Evolutionary conservation across 2,329 filamentous ascomycete species (phyloP).

Genomic region (Aphanocladium album): DNA sequence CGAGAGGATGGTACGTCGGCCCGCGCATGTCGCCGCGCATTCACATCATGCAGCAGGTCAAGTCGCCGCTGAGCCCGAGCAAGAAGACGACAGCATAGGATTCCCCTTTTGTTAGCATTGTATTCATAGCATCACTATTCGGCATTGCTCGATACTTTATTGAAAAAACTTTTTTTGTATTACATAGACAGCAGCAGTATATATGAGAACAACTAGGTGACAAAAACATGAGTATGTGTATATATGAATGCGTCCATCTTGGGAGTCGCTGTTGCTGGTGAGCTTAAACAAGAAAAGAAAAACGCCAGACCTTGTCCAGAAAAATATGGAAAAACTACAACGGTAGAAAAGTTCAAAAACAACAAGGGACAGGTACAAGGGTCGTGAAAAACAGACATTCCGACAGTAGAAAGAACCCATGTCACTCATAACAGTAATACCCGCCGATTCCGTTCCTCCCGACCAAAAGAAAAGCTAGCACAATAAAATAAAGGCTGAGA

Average conservation of each 20-base stretch:
- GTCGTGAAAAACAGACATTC: background rate
- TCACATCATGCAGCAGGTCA: constrained; percentile 39
- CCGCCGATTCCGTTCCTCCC: background rate
- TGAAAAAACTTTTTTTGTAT: background rate
- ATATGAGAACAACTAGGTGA: background rate
- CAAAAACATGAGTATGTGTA: background rate
- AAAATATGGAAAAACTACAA: background rate
- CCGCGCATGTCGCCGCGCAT: constrained; percentile 55
- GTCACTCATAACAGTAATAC: background rate
- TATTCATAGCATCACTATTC: background rate
- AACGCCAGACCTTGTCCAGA: background rate
- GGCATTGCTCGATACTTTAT: background rate
- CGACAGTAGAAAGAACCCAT: background rate
- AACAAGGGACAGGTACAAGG: background rate
- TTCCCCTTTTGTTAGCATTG: background rate
- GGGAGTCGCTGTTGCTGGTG: background rate
- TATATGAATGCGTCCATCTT: background rate
- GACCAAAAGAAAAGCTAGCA: background rate
- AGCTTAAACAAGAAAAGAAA: background rate
- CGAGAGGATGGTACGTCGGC: constrained; percentile 61
- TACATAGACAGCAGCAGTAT: background rate
- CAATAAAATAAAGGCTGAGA: background rate
- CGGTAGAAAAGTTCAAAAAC: background rate
- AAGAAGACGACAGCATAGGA: background rate
- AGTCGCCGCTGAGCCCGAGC: background rate